These are phyloP conservation scores for Jaapia argillacea DNA, from an alignment of 768 basidiomycete species.

Conservation along the genomic window DNA sequence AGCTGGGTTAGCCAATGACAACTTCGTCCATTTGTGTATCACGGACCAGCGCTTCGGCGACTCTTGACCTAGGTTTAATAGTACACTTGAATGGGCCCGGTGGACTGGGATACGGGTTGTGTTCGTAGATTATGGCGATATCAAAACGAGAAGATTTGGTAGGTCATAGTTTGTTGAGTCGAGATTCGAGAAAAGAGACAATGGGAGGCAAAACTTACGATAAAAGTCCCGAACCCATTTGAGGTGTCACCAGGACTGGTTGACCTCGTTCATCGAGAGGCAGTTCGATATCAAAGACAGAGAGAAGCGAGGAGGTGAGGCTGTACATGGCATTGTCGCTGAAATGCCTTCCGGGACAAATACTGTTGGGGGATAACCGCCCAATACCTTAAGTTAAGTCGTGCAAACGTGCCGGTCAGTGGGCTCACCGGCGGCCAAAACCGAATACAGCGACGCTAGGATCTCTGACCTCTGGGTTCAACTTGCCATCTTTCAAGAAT, in stretches of 20 bases:
- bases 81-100: neutral
- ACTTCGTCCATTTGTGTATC: neutral
- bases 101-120: neutral
- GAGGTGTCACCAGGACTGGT: neutral
- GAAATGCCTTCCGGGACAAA: constrained; percentile 13
- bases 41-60: neutral
- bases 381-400: neutral
- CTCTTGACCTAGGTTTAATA: neutral
- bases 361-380: constrained; percentile 1
- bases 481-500: constrained; percentile 1
- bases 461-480: neutral
- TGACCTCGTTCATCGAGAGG: neutral
- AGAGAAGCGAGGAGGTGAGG: neutral
- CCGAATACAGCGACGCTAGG: neutral
- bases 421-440: constrained; percentile 1
- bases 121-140: neutral
- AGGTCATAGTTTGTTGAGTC: too few species aligned
- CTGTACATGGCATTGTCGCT: neutral
- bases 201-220: too few species aligned
- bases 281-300: neutral
- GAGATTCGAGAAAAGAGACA: too few species aligned
- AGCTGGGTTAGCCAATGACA: too few species aligned
- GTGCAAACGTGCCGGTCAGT: neutral
- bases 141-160: too few species aligned
- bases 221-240: neutral